Percentiles rank a stretch among this genome's conserved stretches.
Evolutionary conservation across 352 stramenopile species (phyloP).

Genomic region (Pythium vanterpoolii): DNA sequence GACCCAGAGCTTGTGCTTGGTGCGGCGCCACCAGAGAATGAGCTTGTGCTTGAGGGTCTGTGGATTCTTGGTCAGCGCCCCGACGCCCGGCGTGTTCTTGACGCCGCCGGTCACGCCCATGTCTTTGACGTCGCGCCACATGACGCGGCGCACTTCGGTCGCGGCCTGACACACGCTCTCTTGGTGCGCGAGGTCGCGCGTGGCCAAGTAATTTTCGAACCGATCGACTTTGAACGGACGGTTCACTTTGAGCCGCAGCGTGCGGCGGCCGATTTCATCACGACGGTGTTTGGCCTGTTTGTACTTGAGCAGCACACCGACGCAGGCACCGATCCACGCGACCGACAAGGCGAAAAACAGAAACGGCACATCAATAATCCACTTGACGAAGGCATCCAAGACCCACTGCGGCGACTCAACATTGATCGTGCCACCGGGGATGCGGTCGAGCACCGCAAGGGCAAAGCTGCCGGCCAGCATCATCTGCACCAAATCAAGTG

Average conservation of each 20-base stretch:
- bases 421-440: constrained; percentile 89
- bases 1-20: background rate
- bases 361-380: constrained; percentile 51
- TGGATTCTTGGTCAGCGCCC: constrained; percentile 9
- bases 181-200: constrained; percentile 40
- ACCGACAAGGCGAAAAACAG: constrained; percentile 90
- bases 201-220: constrained; percentile 44
- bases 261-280: constrained; percentile 80
- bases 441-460: constrained; percentile 90
- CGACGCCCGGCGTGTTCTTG: background rate
- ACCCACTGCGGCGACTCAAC: constrained; percentile 85
- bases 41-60: constrained; percentile 14
- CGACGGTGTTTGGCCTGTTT: constrained; percentile 55
- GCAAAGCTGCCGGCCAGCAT: constrained; percentile 90
- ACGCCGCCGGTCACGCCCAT: constrained; percentile 9
- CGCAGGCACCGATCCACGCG: constrained; percentile 75
- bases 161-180: constrained; percentile 50
- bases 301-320: constrained; percentile 49
- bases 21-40: constrained; percentile 19
- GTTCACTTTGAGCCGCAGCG: constrained; percentile 71
- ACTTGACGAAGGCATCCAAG: constrained; percentile 33
- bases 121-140: constrained; percentile 41
- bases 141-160: constrained; percentile 47
- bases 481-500: constrained; percentile 87
- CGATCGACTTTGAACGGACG: constrained; percentile 41